phyloP scores from a whole-genome alignment of 345 rosid species.

The Eucalyptus polyanthemos region DNA sequence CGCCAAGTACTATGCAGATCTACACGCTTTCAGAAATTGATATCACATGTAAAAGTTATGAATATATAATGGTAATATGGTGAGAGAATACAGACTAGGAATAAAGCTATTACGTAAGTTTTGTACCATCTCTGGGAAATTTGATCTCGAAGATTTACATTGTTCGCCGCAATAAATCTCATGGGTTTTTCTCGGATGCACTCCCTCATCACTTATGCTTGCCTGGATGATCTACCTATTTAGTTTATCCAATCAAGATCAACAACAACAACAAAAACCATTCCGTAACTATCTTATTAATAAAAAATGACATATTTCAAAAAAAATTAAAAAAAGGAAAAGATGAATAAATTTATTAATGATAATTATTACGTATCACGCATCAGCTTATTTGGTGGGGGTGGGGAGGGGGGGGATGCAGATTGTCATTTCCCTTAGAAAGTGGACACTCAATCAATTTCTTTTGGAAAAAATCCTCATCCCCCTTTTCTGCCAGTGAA shows the following conservation, averaged over 20 bases:
- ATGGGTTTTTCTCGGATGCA: neutral
- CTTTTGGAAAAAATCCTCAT: neutral
- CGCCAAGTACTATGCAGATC: slow-evolving; percentile 3
- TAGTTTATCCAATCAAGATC: neutral
- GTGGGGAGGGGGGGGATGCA: no score
- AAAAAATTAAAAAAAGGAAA: neutral
- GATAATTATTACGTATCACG: neutral
- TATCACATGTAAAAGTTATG: neutral
- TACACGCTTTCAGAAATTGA: neutral
- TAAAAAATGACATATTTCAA: neutral
- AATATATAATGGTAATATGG: neutral
- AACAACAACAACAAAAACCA: neutral
- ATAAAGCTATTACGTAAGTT: neutral
- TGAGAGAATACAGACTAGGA: neutral
- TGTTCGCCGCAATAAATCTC: neutral
- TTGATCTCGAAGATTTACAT: neutral
- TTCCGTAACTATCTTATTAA: neutral
- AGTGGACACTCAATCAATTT: neutral
- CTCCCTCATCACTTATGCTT: neutral
- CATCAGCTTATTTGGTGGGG: neutral
- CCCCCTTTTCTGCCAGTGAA: neutral
- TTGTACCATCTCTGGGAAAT: neutral
- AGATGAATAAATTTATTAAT: neutral
- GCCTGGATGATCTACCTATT: neutral
- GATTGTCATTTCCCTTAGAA: neutral